A percentile compares a stretch with the other conserved stretches of the same genome.
These are phyloP conservation scores for Melanopsichium pennsylvanicum DNA, from an alignment of 1,284 basidiomycete genomes.

Conservation along the genomic window DNA sequence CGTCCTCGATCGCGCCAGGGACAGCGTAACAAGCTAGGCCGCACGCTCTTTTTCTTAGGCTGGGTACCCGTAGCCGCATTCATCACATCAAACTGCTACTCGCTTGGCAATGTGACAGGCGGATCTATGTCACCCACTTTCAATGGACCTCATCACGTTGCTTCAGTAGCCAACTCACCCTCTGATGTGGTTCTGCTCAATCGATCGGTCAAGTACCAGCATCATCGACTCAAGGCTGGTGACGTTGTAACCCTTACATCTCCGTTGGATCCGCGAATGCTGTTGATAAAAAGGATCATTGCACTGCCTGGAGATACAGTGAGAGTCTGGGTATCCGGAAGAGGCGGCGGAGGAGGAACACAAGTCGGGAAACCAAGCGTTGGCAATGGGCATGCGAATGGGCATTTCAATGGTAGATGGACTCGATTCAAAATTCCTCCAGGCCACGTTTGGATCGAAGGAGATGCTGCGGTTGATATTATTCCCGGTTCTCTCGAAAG, in stretches of 20 bases:
- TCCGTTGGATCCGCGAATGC: slow-evolving; percentile 67
- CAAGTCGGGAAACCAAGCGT: too few species aligned
- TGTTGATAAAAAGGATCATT: slow-evolving; percentile 70
- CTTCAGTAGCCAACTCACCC: slow-evolving; percentile 66
- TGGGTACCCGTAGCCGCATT: slow-evolving; percentile 70
- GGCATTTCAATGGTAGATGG: too few species aligned
- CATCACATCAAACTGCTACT: slow-evolving; percentile 68
- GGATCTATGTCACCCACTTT: slow-evolving; percentile 60
- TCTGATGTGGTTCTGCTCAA: slow-evolving; percentile 70
- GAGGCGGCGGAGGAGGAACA: slow-evolving; percentile 4
- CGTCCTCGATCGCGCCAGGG: background rate
- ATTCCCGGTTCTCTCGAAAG: slow-evolving; percentile 19
- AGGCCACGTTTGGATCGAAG: slow-evolving; percentile 70
- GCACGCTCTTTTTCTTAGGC: slow-evolving; percentile 53
- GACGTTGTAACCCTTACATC: slow-evolving; percentile 71
- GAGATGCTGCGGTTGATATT: slow-evolving; percentile 68
- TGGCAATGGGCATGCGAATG: too few species aligned
- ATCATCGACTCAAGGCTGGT: slow-evolving; percentile 66
- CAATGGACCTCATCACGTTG: slow-evolving; percentile 21
- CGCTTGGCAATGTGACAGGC: slow-evolving; percentile 68
- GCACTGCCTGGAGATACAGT: slow-evolving; percentile 70
- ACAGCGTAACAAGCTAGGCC: slow-evolving; percentile 4
- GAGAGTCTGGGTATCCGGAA: slow-evolving; percentile 55
- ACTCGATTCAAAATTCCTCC: slow-evolving; percentile 50
- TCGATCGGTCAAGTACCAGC: slow-evolving; percentile 64